Evolutionary conservation across 2,329 filamentous ascomycete genomes (phyloP).

Genomic region (Xylaria sp.): DNA sequence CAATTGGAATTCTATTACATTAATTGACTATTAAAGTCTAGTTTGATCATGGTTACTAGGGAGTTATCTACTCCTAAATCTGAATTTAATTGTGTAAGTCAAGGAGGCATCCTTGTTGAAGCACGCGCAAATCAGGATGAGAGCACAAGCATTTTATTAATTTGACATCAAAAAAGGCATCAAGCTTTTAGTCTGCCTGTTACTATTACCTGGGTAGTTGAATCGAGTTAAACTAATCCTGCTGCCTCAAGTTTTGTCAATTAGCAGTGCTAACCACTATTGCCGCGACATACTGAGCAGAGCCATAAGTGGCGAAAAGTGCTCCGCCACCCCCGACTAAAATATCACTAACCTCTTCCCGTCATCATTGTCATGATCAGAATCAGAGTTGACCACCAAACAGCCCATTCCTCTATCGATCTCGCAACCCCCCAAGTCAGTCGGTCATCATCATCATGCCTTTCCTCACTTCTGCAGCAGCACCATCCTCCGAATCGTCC

Average conservation of each 20-base stretch:
- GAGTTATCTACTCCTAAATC: too few species aligned
- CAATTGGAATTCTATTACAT: slow-evolving; percentile 9
- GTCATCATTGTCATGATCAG: background rate
- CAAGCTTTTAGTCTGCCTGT: too few species aligned
- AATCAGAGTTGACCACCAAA: slow-evolving; percentile 11
- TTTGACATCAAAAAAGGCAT: too few species aligned
- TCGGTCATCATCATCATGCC: slow-evolving; percentile 14
- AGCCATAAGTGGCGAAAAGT: slow-evolving; percentile 24
- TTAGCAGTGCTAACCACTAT: too few species aligned
- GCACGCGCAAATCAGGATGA: background rate
- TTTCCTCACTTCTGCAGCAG: slow-evolving; percentile 8
- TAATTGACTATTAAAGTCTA: slow-evolving; percentile 1
- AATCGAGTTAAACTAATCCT: too few species aligned
- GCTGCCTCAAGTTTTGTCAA: too few species aligned
- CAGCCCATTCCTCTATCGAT: background rate
- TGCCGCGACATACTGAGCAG: too few species aligned
- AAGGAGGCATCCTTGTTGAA: background rate
- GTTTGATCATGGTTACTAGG: background rate
- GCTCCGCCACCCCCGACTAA: slow-evolving; percentile 20
- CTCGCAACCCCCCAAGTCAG: background rate
- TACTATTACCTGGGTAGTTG: too few species aligned
- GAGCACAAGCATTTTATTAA: too few species aligned
- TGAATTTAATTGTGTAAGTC: too few species aligned
- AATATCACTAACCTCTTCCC: slow-evolving; percentile 1
- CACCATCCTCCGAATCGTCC: slow-evolving; percentile 14